A percentile compares a stretch with the other conserved stretches of the same genome.
Conservation (phyloP, 2,329 filamentous ascomycete species). For the Teratosphaeria destructans region DNA sequence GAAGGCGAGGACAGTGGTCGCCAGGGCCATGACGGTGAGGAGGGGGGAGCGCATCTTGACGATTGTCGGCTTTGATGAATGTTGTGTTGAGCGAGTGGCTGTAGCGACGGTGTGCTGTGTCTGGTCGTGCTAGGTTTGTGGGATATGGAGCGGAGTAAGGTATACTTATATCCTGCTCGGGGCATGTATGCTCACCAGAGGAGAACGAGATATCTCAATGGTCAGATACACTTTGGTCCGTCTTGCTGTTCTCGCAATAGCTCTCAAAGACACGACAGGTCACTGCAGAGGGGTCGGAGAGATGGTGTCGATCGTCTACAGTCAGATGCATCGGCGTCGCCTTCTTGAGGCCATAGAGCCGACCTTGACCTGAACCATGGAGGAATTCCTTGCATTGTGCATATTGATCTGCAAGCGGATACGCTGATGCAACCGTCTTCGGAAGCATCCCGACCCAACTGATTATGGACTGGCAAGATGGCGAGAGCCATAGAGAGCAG, state of each 20-base stretch:
- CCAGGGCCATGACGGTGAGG: conserved; percentile 20
- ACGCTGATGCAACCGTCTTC: background rate
- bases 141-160: background rate
- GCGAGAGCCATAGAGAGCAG: background rate
- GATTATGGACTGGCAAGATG: background rate
- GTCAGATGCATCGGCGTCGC: background rate
- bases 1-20: conserved; percentile 17
- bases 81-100: background rate
- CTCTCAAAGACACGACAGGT: background rate
- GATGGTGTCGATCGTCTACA: background rate
- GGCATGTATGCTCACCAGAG: background rate
- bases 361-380: background rate
- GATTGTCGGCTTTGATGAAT: background rate
- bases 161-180: background rate
- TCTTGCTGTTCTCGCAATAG: background rate
- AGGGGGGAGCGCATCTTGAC: conserved; percentile 20
- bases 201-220: background rate
- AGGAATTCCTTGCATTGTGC: background rate
- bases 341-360: background rate
- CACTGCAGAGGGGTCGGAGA: background rate
- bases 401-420: background rate
- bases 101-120: background rate
- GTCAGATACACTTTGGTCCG: background rate
- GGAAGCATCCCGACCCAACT: background rate
- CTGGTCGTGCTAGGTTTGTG: background rate